Percentiles rank a stretch among this genome's conserved stretches.
Conservation (phyloP, 768 basidiomycete genomes). For the Gelatoporia subvermispora region DNA sequence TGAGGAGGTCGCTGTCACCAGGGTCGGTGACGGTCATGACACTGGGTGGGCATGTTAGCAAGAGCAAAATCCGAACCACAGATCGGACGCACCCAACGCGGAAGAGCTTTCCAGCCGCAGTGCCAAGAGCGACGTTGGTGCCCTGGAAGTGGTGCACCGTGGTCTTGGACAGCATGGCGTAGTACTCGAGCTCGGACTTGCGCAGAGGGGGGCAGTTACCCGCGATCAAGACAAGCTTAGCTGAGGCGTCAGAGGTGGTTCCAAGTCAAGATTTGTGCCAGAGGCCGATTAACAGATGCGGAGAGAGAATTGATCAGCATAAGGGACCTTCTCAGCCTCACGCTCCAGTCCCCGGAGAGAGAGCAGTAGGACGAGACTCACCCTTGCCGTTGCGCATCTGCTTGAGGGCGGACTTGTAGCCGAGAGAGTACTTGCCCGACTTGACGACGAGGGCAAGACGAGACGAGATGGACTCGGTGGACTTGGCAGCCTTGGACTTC, state of each 20-base stretch:
- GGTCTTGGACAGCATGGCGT: constrained; percentile 99
- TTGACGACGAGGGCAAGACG: constrained; percentile 95
- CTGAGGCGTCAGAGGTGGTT: constrained; percentile 36
- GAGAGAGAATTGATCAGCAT: constrained; percentile 48
- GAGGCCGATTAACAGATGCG: constrained; percentile 8
- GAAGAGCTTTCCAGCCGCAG: constrained; percentile 99
- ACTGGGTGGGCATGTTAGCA: constrained; percentile 36
- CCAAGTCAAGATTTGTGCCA: constrained; percentile 5
- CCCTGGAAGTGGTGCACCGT: constrained; percentile 97
- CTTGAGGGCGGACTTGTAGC: constrained; percentile 98
- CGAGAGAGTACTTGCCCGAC: constrained; percentile 95
- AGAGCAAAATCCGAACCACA: background rate
- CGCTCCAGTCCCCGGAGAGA: constrained; percentile 91
- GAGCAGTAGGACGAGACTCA: constrained; percentile 46
- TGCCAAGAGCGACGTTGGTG: constrained; percentile 96
- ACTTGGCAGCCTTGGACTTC: constrained; percentile 92
- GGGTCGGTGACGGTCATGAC: constrained; percentile 96
- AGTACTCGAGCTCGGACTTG: constrained; percentile 99
- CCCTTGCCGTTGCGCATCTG: constrained; percentile 98
- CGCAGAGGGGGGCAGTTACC: constrained; percentile 99
- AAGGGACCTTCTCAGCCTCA: constrained; percentile 99
- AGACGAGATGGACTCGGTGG: constrained; percentile 88
- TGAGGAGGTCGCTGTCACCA: constrained; percentile 94
- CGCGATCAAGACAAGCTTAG: constrained; percentile 97
- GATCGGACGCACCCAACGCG: constrained; percentile 75